phyloP scores from a whole-genome alignment of 2,329 filamentous ascomycete species.

The Incumbomyces lentus region DNA sequence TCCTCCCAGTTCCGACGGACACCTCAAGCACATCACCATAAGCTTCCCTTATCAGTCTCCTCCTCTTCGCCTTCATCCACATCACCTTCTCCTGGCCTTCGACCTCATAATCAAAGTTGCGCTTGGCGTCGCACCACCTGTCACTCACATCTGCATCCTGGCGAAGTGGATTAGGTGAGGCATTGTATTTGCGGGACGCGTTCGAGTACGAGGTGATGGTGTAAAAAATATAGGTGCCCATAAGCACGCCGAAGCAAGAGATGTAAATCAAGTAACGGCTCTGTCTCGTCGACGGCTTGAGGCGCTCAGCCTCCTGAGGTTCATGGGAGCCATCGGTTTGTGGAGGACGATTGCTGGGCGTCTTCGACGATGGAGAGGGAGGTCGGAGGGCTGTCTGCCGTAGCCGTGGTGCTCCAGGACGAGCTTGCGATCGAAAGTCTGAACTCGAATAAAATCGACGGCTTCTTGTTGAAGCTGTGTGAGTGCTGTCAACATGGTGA shows the following conservation, averaged over 20 bases:
- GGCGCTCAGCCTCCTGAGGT: neutral
- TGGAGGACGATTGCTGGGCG: neutral
- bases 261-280: constrained; percentile 24
- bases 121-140: constrained; percentile 35
- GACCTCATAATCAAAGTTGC: constrained; percentile 37
- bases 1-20: constrained; percentile 41
- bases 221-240: constrained; percentile 35
- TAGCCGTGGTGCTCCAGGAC: neutral
- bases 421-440: no score
- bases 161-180: constrained; percentile 9
- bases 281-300: neutral
- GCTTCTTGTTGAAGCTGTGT: neutral
- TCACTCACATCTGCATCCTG: constrained; percentile 33
- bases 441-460: neutral
- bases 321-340: neutral
- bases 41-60: constrained; percentile 32
- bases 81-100: constrained; percentile 31
- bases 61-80: constrained; percentile 33
- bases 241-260: constrained; percentile 29
- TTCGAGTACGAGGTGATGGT: constrained; percentile 34
- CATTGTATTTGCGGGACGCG: constrained; percentile 22
- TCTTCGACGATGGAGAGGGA: neutral
- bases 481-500: neutral
- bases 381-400: neutral
- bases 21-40: constrained; percentile 40